Evolutionary conservation across 345 rosid species (phyloP).

Genomic region (Barbarea vulgaris): DNA sequence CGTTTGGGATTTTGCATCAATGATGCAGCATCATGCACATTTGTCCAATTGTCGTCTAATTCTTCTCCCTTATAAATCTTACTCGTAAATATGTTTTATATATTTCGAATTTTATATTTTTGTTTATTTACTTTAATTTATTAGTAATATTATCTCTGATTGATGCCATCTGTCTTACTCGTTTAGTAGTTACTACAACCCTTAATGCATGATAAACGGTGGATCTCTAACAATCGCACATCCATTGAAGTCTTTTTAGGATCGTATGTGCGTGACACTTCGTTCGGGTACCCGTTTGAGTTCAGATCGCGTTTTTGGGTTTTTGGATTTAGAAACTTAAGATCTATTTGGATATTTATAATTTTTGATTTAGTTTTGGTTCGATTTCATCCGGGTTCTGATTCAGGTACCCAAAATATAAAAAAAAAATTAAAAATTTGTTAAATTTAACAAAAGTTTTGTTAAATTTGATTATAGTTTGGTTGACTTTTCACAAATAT

Average conservation of each 20-base stretch:
- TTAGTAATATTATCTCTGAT: conserved; percentile 17
- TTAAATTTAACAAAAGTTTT: too few relatives aligned
- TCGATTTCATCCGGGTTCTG: too few relatives aligned
- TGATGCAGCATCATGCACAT: conserved; percentile 25
- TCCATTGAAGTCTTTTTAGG: background rate
- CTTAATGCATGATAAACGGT: conserved; percentile 21
- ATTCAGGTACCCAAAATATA: too few relatives aligned
- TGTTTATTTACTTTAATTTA: background rate
- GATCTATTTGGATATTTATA: too few relatives aligned
- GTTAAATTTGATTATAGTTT: too few relatives aligned
- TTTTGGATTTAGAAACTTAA: too few relatives aligned
- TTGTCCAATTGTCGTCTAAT: conserved; percentile 22
- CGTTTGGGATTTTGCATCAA: conserved; percentile 28
- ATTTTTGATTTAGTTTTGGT: too few relatives aligned
- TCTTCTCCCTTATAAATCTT: background rate
- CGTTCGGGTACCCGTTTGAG: too few relatives aligned
- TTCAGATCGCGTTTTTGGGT: too few relatives aligned
- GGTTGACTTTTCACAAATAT: too few relatives aligned
- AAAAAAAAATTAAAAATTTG: too few relatives aligned
- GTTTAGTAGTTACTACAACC: background rate
- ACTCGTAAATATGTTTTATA: background rate
- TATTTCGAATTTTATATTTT: background rate
- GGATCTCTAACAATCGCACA: background rate
- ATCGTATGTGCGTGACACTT: background rate
- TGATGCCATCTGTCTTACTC: conserved; percentile 8